Conservation (phyloP, 2,329 filamentous ascomycete genomes). For the Colletotrichum spinosum region DNA sequence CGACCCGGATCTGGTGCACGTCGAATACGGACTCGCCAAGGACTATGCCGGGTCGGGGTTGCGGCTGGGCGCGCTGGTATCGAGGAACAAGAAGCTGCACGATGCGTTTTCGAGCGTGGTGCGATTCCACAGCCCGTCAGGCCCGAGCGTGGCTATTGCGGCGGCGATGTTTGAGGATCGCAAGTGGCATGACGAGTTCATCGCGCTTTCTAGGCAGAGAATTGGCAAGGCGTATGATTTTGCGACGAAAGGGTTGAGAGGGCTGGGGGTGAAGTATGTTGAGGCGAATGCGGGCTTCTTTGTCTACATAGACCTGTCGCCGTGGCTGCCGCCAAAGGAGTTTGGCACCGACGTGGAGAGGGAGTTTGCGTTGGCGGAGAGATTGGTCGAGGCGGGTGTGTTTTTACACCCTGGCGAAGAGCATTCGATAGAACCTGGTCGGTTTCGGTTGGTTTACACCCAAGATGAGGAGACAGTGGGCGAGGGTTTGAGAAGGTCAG, state of each 20-base stretch:
- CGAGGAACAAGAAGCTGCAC: conserved; percentile 46
- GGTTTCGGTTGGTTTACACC: conserved; percentile 66
- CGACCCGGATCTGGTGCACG: conserved; percentile 60
- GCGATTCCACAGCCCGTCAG: conserved; percentile 61
- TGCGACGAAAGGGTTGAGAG: conserved; percentile 50
- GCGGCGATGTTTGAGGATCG: conserved; percentile 59
- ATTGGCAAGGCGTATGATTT: conserved; percentile 55
- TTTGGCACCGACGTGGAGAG: conserved; percentile 45
- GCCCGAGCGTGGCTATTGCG: conserved; percentile 54
- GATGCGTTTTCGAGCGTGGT: conserved; percentile 51
- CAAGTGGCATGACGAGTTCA: conserved; percentile 57
- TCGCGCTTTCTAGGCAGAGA: conserved; percentile 51
- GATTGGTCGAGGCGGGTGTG: conserved; percentile 58
- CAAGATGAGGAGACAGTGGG: conserved; percentile 49
- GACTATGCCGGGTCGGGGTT: conserved; percentile 67
- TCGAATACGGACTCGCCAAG: conserved; percentile 58
- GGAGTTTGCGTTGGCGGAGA: conserved; percentile 58
- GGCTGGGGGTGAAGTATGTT: conserved; percentile 57
- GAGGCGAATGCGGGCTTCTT: conserved; percentile 69
- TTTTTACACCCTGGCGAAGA: conserved; percentile 62
- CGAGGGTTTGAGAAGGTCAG: conserved; percentile 51
- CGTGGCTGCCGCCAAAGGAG: conserved; percentile 49
- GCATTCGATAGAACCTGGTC: conserved; percentile 59
- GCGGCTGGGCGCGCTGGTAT: conserved; percentile 61
- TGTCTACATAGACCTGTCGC: conserved; percentile 63